Evolutionary conservation across 306 rosid genomes (phyloP).

Genomic region (Medicago truncatula): MtrunA17r5.0-ANR NC_053043.1:32581501-32582000

Average conservation of each 20-base stretch:
- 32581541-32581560: constrained; percentile 89
- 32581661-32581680: constrained; percentile 68
- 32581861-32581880: constrained; percentile 37
- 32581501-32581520: constrained; percentile 66
- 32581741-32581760: constrained; percentile 69
- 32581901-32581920: constrained; percentile 76
- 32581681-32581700: constrained; percentile 71
- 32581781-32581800: background rate
- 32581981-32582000: constrained; percentile 61
- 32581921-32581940: constrained; percentile 78
- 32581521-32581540: constrained; percentile 65
- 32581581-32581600: background rate
- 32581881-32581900: constrained; percentile 83
- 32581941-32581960: constrained; percentile 81
- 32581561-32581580: constrained; percentile 26
- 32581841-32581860: background rate
- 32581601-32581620: background rate
- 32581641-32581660: constrained; percentile 56
- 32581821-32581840: background rate
- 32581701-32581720: constrained; percentile 61
- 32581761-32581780: constrained; percentile 45
- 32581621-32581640: constrained; percentile 44
- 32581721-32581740: constrained; percentile 77
- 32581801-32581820: background rate
- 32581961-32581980: constrained; percentile 78